Conservation (phyloP, 2,329 filamentous ascomycete genomes). For the Pyrenochaeta sp. region DNA sequence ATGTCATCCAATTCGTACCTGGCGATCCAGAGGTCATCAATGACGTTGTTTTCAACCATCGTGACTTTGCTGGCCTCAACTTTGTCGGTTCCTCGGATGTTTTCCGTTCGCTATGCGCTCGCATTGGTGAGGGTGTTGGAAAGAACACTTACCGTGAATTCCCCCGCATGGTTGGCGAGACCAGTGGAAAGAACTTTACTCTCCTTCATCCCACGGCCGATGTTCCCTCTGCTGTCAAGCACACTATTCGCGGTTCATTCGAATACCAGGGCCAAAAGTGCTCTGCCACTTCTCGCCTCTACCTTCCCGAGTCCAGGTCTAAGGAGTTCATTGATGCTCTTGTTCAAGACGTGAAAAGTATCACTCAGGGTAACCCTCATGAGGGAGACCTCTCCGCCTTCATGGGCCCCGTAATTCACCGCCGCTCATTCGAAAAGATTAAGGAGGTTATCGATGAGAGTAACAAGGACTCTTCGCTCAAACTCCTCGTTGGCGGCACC, state of each 20-base stretch:
- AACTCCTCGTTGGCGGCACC: slow-evolving; percentile 75
- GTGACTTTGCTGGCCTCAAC: slow-evolving; percentile 85
- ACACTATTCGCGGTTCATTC: slow-evolving; percentile 84
- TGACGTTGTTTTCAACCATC: slow-evolving; percentile 74
- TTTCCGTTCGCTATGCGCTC: slow-evolving; percentile 84
- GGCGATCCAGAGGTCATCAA: slow-evolving; percentile 86
- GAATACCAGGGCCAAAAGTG: slow-evolving; percentile 93
- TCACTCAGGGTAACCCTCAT: slow-evolving; percentile 71
- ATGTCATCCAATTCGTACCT: slow-evolving; percentile 91
- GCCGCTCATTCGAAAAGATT: slow-evolving; percentile 79
- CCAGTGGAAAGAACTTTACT: slow-evolving; percentile 92
- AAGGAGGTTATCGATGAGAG: slow-evolving; percentile 76
- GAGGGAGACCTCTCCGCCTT: slow-evolving; percentile 76
- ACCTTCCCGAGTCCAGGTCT: slow-evolving; percentile 77
- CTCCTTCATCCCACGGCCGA: slow-evolving; percentile 79
- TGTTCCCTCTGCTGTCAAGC: slow-evolving; percentile 76
- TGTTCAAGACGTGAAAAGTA: slow-evolving; percentile 68
- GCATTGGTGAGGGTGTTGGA: slow-evolving; percentile 80
- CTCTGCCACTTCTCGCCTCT: slow-evolving; percentile 79
- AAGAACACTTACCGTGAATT: slow-evolving; percentile 82
- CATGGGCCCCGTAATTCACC: slow-evolving; percentile 84
- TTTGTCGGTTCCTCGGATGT: slow-evolving; percentile 91
- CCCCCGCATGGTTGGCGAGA: slow-evolving; percentile 86
- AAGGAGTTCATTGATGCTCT: slow-evolving; percentile 72
- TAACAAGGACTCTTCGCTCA: slow-evolving; percentile 73